These are phyloP conservation scores for Nosema muscidifuracis DNA, from an alignment of 371 early-diverging fungal genomes.

Conservation along the genomic window DNA sequence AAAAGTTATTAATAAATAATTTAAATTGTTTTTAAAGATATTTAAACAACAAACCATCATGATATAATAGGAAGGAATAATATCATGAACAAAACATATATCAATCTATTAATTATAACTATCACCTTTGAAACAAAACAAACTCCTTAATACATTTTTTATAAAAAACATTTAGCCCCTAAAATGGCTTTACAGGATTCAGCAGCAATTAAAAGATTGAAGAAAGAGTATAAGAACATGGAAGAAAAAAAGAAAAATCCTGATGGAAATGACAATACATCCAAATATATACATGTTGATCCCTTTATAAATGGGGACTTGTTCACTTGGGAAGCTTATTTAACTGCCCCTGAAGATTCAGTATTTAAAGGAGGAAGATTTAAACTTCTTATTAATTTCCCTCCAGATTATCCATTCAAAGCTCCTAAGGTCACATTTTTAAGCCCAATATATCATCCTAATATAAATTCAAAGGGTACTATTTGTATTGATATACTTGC, in stretches of 20 bases:
- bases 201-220: conserved; percentile 40
- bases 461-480: conserved; percentile 92
- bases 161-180: background rate
- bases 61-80: too few relatives aligned
- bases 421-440: conserved; percentile 92
- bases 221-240: conserved; percentile 23
- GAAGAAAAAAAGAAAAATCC: conserved; percentile 13
- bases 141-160: too few relatives aligned
- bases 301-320: conserved; percentile 67
- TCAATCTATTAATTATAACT: too few relatives aligned
- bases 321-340: conserved; percentile 73
- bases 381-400: conserved; percentile 91
- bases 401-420: conserved; percentile 96
- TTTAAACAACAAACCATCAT: too few relatives aligned
- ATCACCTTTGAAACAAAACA: too few relatives aligned
- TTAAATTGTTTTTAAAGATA: too few relatives aligned
- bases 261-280: conserved; percentile 29
- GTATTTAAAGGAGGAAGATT: conserved; percentile 86
- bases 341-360: conserved; percentile 72
- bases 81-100: too few relatives aligned
- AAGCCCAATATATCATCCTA: conserved; percentile 93
- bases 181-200: conserved; percentile 23
- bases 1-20: too few relatives aligned
- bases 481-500: conserved; percentile 93
- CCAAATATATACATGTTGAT: conserved; percentile 27